Conservation (phyloP, 179 eudicot genomes). For the Beta macrorhiza region DNA sequence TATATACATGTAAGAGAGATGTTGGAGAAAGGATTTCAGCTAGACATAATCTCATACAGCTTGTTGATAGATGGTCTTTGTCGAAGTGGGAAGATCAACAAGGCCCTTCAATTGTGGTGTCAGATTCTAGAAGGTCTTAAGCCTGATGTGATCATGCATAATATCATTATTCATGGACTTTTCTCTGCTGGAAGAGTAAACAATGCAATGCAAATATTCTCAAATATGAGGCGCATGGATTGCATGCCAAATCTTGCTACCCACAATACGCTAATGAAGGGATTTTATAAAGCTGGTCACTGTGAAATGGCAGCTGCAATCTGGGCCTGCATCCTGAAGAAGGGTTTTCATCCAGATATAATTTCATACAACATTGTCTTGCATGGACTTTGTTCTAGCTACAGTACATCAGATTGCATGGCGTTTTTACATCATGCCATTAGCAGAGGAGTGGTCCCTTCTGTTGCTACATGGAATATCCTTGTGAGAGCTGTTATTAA, state of each 20-base stretch:
- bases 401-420: slow-evolving; percentile 50
- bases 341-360: slow-evolving; percentile 67
- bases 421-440: slow-evolving; percentile 61
- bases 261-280: slow-evolving; percentile 85
- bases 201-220: slow-evolving; percentile 56
- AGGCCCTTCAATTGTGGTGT: slow-evolving; percentile 68
- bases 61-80: slow-evolving; percentile 71
- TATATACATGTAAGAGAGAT: slow-evolving; percentile 67
- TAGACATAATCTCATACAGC: slow-evolving; percentile 70
- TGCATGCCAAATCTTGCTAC: slow-evolving; percentile 78
- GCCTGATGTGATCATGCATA: slow-evolving; percentile 83
- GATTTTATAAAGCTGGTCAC: slow-evolving; percentile 63
- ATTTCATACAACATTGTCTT: slow-evolving; percentile 76
- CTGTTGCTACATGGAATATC: slow-evolving; percentile 71
- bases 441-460: slow-evolving; percentile 50
- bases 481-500: slow-evolving; percentile 64
- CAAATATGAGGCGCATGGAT: slow-evolving; percentile 45
- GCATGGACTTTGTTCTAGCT: slow-evolving; percentile 74
- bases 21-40: slow-evolving; percentile 61
- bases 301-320: slow-evolving; percentile 51
- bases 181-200: slow-evolving; percentile 63
- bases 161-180: slow-evolving; percentile 81
- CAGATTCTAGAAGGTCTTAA: slow-evolving; percentile 59
- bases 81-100: slow-evolving; percentile 49
- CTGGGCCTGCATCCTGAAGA: slow-evolving; percentile 64